phyloP scores from a whole-genome alignment of 768 basidiomycete species.

The Naganishia antarctica region DNA sequence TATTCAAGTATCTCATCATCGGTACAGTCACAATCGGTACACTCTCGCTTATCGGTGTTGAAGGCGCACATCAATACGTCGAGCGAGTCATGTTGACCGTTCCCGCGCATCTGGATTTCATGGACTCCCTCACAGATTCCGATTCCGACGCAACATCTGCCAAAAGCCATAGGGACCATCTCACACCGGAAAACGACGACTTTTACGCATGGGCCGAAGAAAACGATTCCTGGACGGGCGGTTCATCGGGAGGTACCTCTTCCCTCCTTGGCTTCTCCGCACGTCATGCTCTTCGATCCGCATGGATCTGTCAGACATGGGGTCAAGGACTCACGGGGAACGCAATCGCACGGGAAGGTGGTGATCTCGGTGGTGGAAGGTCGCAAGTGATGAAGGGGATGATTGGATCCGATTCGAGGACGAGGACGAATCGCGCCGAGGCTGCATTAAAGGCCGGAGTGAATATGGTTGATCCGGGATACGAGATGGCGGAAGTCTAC shows the following conservation, averaged over 20 bases:
- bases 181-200: background rate
- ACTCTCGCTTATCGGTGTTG: conserved; percentile 24
- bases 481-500: conserved; percentile 43
- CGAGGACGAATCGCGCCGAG: conserved; percentile 1
- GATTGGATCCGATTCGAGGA: conserved; percentile 29
- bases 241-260: conserved; percentile 39
- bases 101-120: conserved; percentile 28
- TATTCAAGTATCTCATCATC: conserved; percentile 37
- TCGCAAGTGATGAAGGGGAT: conserved; percentile 30
- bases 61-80: conserved; percentile 31
- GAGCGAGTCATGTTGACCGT: conserved; percentile 29
- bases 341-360: conserved; percentile 27
- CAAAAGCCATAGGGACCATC: background rate
- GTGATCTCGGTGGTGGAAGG: conserved; percentile 32
- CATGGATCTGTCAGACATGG: conserved; percentile 44
- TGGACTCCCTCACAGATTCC: conserved; percentile 1
- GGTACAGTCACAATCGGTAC: conserved; percentile 28
- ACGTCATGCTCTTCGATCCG: conserved; percentile 41
- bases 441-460: conserved; percentile 2
- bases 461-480: conserved; percentile 38
- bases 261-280: conserved; percentile 40
- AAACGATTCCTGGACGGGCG: conserved; percentile 43
- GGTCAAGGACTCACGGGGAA: conserved; percentile 35
- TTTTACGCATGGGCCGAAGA: conserved; percentile 40
- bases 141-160: background rate